Conservation (phyloP, 768 basidiomycete species). For the Agaricus sinodeliciosus region DNA sequence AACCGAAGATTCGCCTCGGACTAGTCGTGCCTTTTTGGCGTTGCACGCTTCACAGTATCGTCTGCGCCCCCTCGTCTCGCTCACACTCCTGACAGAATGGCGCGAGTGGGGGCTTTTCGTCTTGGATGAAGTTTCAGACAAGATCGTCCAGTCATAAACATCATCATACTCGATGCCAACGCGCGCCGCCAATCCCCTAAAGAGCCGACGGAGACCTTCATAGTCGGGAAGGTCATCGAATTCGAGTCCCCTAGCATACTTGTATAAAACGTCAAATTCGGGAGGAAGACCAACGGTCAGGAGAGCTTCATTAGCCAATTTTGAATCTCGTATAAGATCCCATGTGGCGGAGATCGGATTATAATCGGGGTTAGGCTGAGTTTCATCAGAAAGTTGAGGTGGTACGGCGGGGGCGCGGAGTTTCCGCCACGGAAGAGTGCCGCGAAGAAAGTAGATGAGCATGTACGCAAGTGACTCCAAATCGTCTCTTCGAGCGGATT, state of each 20-base stretch:
- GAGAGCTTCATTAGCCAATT: conserved; percentile 56
- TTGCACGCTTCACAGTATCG: conserved; percentile 36
- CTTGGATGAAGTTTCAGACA: not conserved
- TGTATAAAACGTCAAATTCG: conserved; percentile 77
- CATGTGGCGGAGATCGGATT: conserved; percentile 64
- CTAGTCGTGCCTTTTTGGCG: conserved; percentile 13
- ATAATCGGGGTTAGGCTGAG: conserved; percentile 26
- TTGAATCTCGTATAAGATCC: conserved; percentile 72
- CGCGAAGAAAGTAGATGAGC: conserved; percentile 76
- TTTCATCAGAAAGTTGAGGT: conserved; percentile 21
- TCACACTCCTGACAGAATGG: conserved; percentile 18
- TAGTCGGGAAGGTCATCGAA: conserved; percentile 91
- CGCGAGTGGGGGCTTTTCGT: conserved; percentile 1
- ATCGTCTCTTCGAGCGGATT: conserved; percentile 73
- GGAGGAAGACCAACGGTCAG: conserved; percentile 72
- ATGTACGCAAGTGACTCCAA: conserved; percentile 78
- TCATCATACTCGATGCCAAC: conserved; percentile 51
- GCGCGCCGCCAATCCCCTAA: conserved; percentile 50
- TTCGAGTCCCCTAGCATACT: conserved; percentile 74
- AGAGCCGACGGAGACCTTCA: conserved; percentile 69
- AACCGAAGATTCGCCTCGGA: not conserved
- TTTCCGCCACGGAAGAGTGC: conserved; percentile 75
- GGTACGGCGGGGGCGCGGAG: conserved; percentile 44
- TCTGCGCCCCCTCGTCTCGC: conserved; percentile 22
- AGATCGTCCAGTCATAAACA: conserved; percentile 37